Evolutionary conservation across 179 eudicot genomes (phyloP).

Genomic region (Spinacia oleracea): DNA sequence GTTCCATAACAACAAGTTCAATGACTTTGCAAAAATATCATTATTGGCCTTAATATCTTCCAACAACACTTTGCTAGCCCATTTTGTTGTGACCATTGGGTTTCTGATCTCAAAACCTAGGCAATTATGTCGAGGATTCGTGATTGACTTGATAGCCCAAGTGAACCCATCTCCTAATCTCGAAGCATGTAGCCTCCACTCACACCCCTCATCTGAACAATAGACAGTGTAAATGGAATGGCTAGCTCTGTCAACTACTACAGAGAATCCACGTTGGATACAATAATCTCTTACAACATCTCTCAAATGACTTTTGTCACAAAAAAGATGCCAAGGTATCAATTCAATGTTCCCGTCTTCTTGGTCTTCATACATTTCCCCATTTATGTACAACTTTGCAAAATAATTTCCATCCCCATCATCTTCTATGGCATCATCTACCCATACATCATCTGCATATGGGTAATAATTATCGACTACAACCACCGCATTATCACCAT

Average conservation of each 20-base stretch:
- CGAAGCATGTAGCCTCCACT: too few species aligned
- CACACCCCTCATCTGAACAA: too few species aligned
- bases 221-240: too few species aligned
- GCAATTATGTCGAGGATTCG: not conserved
- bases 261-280: not conserved
- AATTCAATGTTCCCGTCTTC: not conserved
- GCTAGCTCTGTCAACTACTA: too few species aligned
- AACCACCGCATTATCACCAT: not conserved
- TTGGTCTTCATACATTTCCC: not conserved
- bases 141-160: conserved; percentile 3
- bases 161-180: not conserved
- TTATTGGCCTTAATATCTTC: not conserved
- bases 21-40: not conserved
- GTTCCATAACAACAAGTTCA: too few species aligned
- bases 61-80: not conserved
- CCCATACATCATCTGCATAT: not conserved
- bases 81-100: not conserved
- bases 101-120: not conserved
- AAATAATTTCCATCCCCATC: not conserved
- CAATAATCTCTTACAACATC: not conserved
- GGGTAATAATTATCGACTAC: not conserved
- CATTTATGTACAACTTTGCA: not conserved
- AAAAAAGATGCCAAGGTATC: not conserved
- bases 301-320: too few species aligned
- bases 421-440: not conserved